Evolutionary conservation across 352 stramenopile genomes (phyloP).

Genomic region (Phytopythium mirpurense): DNA sequence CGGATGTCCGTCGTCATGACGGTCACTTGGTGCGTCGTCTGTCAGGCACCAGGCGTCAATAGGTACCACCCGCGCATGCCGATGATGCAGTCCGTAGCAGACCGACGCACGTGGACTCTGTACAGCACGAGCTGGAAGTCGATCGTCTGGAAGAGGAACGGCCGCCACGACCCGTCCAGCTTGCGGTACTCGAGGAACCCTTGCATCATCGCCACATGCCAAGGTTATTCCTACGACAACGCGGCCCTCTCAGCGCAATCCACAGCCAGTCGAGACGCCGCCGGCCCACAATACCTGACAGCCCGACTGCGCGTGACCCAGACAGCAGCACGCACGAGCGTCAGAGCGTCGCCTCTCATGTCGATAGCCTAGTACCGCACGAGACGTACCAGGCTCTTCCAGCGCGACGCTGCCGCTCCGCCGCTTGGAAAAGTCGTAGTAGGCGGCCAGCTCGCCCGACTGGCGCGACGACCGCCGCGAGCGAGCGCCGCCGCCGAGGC

Average conservation of each 20-base stretch:
- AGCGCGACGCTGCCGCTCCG: conserved; percentile 30
- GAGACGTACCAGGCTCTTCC: conserved; percentile 23
- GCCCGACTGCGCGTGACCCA: neutral
- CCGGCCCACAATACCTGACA: neutral
- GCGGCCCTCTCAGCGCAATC: neutral
- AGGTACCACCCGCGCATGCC: too few relatives aligned
- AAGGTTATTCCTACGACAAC: too few relatives aligned
- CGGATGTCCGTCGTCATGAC: conserved; percentile 73
- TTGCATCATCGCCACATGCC: too few relatives aligned
- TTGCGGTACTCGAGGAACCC: conserved; percentile 72
- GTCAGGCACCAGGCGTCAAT: neutral
- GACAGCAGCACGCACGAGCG: neutral
- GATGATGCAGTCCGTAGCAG: too few relatives aligned
- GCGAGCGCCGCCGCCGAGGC: conserved; percentile 8
- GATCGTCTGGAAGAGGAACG: conserved; percentile 75
- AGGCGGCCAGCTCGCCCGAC: conserved; percentile 45
- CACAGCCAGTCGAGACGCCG: neutral
- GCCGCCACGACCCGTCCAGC: conserved; percentile 63
- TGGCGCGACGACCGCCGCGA: conserved; percentile 17
- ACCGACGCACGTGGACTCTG: conserved; percentile 47
- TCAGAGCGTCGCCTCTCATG: neutral
- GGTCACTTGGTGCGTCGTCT: conserved; percentile 64
- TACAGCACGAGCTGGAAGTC: conserved; percentile 68
- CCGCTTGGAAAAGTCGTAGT: conserved; percentile 57
- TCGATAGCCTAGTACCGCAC: too few relatives aligned